Conservation (phyloP, 495 filamentous ascomycete genomes). For the Penicillium chermesinum region DNA sequence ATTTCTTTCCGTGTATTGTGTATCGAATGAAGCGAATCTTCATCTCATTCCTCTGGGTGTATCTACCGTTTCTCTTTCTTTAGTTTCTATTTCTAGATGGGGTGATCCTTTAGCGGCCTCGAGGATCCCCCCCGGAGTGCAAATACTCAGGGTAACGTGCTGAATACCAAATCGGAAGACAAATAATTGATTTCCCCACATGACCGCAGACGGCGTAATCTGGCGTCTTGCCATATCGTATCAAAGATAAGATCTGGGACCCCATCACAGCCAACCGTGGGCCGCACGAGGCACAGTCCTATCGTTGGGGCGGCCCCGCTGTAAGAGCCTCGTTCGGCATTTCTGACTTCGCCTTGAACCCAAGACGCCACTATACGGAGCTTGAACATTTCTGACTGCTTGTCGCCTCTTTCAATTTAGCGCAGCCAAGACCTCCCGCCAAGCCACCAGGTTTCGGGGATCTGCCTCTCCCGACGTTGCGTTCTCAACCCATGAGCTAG, state of each 20-base stretch:
- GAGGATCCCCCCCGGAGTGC: background rate
- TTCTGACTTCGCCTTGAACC: background rate
- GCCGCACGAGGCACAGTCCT: no score
- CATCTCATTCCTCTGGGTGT: constrained; percentile 5
- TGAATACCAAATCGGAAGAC: no score
- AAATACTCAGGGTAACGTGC: background rate
- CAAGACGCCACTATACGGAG: background rate
- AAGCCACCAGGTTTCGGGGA: constrained; percentile 1
- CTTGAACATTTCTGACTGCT: background rate
- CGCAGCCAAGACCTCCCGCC: background rate
- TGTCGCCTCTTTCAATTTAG: background rate
- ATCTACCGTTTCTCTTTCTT: constrained; percentile 13
- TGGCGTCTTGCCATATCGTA: no score
- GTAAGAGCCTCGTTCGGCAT: no score
- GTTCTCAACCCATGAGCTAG: background rate
- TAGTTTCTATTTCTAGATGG: constrained; percentile 17
- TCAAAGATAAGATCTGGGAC: no score
- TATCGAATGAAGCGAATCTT: background rate
- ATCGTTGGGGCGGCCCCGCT: no score
- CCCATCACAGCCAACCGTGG: no score
- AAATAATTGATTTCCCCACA: no score
- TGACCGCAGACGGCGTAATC: no score
- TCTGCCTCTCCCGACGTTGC: background rate
- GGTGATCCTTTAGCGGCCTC: background rate
- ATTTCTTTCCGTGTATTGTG: constrained; percentile 8